A percentile compares a stretch with the other conserved stretches of the same genome.
These are phyloP conservation scores for Yarrowia osloensis DNA, from an alignment of 805 yeast species.

Conservation along the genomic window DNA sequence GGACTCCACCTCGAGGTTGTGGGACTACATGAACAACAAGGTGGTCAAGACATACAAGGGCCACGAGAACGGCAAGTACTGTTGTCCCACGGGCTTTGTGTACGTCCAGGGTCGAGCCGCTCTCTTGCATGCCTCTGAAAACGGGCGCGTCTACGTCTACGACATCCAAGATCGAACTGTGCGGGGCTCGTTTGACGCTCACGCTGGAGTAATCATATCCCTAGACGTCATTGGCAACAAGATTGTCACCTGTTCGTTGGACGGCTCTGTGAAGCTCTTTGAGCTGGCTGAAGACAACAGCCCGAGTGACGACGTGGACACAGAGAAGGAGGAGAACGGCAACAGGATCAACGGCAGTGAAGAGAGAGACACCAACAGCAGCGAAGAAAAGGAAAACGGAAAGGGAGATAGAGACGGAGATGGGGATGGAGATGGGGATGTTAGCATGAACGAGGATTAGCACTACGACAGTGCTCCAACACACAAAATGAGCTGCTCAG, in stretches of 20 bases:
- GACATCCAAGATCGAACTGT: constrained; percentile 62
- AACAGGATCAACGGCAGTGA: not conserved
- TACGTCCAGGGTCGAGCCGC: constrained; percentile 38
- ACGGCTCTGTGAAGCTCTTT: constrained; percentile 10
- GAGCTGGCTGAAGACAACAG: not conserved
- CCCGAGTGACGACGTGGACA: not conserved
- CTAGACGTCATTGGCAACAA: not conserved
- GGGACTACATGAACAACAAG: constrained; percentile 83
- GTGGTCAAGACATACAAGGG: constrained; percentile 69
- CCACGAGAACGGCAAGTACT: constrained; percentile 49
- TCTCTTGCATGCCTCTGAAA: constrained; percentile 61
- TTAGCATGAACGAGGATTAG: constrained; percentile 18
- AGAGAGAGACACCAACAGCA: not conserved
- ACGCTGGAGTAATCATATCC: not conserved
- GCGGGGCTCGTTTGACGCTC: constrained; percentile 35
- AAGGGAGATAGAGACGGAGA: not conserved
- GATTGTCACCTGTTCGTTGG: constrained; percentile 10
- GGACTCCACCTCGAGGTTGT: constrained; percentile 75
- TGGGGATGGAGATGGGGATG: not conserved
- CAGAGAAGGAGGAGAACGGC: not conserved
- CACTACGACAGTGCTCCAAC: not conserved
- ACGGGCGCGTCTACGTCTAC: constrained; percentile 60
- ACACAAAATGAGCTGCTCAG: not conserved
- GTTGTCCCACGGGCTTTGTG: constrained; percentile 57
- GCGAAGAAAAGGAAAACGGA: not conserved